Base-by-base conservation (phyloP, 768 basidiomycete genomes). In the Boletus subcaerulescens region DNA sequence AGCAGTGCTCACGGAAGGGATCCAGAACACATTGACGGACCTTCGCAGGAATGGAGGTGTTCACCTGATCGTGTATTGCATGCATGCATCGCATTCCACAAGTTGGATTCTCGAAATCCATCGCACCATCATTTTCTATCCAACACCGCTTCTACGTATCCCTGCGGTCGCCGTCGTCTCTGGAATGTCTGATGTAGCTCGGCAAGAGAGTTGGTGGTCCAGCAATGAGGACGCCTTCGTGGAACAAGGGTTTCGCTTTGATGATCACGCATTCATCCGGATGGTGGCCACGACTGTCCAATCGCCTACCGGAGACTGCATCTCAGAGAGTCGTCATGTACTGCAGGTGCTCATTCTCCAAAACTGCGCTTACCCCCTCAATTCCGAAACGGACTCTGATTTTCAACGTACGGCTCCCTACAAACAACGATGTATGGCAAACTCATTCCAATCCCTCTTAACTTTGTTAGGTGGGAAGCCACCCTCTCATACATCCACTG, bases 191-290 rank as follows among this genome's bases (percentile, higher is more conserved):
- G 58, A 55, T 2, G 26, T 17, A 14, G 47, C 36, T 15, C 46
- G 48, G 24, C 55, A 55, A 45, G 57, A 65, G 18, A 36, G n/a
- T 32, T 66, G 65, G 65, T 68, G 65, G 65, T 49, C 58, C 4
- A 20, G 26, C 2, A 57, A 53, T 11, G 54, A 49, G 9, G 46
- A 22, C 36, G 24, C 39, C 18, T 48, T 60, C 9, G 29, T 51
- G n/a, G 24, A 47, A 22, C 58, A 60, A 50, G 56, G 56, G 22
- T 40, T 24, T 31, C 44, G 11, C 35, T 68, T 66, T 44, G 49
- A 58, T 22, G 63, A 45, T 17, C 61, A 57, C 42, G 40, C 49
- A 22, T 63, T 65, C 45, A 58, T 65, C 42, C 56, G 6, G 24
- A 46, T 50, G 47, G 38, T 41, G 47, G 12, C 48, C 20, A 17